These are phyloP conservation scores for Schizosaccharomyces cryophilus DNA, from an alignment of 805 yeast species.

Conservation along the genomic window DNA sequence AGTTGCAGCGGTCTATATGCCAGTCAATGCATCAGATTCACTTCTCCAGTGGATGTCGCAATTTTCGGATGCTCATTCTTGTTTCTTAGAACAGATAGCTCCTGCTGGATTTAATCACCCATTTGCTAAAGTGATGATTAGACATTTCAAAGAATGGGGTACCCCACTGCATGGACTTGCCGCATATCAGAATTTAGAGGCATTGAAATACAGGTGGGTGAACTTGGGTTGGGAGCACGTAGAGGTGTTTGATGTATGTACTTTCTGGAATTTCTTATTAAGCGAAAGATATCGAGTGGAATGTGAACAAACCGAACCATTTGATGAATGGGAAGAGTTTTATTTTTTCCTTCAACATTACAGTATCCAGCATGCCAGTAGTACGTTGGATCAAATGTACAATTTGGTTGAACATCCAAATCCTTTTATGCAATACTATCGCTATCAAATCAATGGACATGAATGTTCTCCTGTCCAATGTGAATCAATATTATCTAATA, in stretches of 20 bases:
- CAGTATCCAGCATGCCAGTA: not conserved
- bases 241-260: conserved; percentile 24
- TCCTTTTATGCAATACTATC: not conserved
- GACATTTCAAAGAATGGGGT: conserved; percentile 38
- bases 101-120: conserved; percentile 41
- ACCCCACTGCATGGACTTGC: conserved; percentile 47
- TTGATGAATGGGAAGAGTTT: conserved; percentile 73
- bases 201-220: conserved; percentile 28
- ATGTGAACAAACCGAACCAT: conserved; percentile 33
- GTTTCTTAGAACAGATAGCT: conserved; percentile 39
- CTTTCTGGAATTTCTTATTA: conserved; percentile 29
- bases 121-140: conserved; percentile 50
- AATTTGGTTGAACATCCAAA: not conserved
- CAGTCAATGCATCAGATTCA: conserved; percentile 35
- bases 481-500: not conserved
- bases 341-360: conserved; percentile 54
- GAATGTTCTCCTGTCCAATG: not conserved
- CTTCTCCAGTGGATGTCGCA: conserved; percentile 27
- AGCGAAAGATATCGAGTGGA: conserved; percentile 16
- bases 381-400: not conserved
- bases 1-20: conserved; percentile 64
- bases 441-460: not conserved
- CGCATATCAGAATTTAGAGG: conserved; percentile 25
- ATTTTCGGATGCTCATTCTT: conserved; percentile 15
- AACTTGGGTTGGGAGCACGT: conserved; percentile 20